Evolutionary conservation across 1,139 yeast genomes (phyloP).

Genomic region (Pichia sp.): DNA sequence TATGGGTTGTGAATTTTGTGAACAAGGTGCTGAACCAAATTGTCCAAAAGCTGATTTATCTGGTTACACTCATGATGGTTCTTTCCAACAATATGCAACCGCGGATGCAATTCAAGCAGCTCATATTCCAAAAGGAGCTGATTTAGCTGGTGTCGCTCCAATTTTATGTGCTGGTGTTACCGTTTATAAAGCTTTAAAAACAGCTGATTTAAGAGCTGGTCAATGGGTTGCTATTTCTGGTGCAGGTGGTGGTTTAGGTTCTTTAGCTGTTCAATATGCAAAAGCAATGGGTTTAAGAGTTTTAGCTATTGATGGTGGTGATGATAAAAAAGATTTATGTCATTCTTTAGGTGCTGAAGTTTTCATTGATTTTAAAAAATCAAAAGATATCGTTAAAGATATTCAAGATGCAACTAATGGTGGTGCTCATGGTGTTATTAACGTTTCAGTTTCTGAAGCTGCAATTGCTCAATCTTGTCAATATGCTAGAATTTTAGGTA

Average conservation of each 20-base stretch:
- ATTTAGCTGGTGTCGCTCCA: constrained; percentile 64
- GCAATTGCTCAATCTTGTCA: constrained; percentile 61
- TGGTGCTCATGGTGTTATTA: constrained; percentile 71
- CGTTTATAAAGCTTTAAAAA: constrained; percentile 71
- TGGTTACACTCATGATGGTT: constrained; percentile 75
- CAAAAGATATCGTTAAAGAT: constrained; percentile 52
- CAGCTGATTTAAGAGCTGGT: constrained; percentile 54
- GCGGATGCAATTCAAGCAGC: constrained; percentile 78
- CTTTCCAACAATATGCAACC: constrained; percentile 74
- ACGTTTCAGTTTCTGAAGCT: constrained; percentile 63
- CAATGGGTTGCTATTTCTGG: constrained; percentile 75
- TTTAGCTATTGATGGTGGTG: constrained; percentile 71
- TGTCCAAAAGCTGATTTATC: constrained; percentile 64
- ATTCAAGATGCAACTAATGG: constrained; percentile 54
- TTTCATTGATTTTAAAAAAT: constrained; percentile 56
- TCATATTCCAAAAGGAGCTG: constrained; percentile 56
- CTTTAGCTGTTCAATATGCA: constrained; percentile 70
- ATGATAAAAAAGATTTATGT: constrained; percentile 52
- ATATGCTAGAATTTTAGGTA: constrained; percentile 62
- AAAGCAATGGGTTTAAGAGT: constrained; percentile 70
- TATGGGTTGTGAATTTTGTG: constrained; percentile 63
- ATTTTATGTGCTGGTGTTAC: constrained; percentile 79
- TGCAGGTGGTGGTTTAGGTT: constrained; percentile 78
- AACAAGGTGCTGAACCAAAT: constrained; percentile 56
- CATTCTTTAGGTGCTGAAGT: constrained; percentile 61